Evolutionary conservation across 78 protist species (phyloP).

Genomic region (Bigelowiella natans): DNA sequence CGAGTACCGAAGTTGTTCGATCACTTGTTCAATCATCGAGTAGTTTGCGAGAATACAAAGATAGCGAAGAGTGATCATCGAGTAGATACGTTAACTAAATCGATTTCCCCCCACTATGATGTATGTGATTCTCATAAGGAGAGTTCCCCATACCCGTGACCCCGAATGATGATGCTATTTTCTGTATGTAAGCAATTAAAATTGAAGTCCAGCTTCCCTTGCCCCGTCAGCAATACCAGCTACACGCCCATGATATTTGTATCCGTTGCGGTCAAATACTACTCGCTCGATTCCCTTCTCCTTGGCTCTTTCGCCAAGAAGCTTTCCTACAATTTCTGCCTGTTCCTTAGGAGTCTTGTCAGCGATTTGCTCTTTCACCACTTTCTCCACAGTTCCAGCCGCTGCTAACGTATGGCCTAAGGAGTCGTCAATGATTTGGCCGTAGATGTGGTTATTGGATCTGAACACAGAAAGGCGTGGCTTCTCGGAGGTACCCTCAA

Average conservation of each 20-base stretch:
- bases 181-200: too few relatives aligned
- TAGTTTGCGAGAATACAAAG: too few relatives aligned
- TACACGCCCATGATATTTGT: slow-evolving; percentile 11
- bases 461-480: neutral
- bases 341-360: neutral
- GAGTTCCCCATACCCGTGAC: too few relatives aligned
- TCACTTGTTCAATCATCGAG: too few relatives aligned
- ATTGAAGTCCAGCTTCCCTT: neutral
- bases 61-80: too few relatives aligned
- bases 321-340: neutral
- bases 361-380: neutral
- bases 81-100: too few relatives aligned
- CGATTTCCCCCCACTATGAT: too few relatives aligned
- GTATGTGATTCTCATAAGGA: too few relatives aligned
- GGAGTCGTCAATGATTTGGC: neutral
- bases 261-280: slow-evolving; percentile 20
- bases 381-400: neutral
- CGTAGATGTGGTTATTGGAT: slow-evolving; percentile 21
- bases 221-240: slow-evolving; percentile 15
- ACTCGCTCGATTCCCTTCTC: slow-evolving; percentile 7
- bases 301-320: neutral
- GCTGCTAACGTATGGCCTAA: neutral
- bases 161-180: too few relatives aligned
- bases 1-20: too few relatives aligned
- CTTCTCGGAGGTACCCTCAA: neutral